phyloP scores from a whole-genome alignment of 768 basidiomycete species.

The Russula abietina region DNA sequence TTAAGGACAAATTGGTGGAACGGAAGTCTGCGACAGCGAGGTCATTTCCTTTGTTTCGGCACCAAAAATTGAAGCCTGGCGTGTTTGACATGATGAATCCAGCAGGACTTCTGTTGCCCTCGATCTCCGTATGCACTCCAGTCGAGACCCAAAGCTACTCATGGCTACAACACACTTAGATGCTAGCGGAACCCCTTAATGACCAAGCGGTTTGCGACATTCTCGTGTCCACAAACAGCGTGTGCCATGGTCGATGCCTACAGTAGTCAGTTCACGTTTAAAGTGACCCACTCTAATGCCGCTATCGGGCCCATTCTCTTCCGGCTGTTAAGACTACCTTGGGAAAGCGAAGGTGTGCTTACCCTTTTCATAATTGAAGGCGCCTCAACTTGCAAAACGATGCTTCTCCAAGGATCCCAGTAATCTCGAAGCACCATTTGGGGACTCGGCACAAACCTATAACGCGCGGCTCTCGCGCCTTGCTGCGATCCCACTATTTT shows the following conservation, averaged over 20 bases:
- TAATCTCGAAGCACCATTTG: not conserved
- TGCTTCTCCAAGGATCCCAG: conserved; percentile 3
- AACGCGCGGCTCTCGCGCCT: conserved; percentile 2
- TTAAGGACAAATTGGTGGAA: not conserved
- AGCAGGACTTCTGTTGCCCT: not conserved
- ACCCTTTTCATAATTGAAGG: conserved; percentile 1
- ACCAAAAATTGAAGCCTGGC: not conserved
- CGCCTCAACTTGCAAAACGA: not conserved
- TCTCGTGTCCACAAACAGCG: not conserved
- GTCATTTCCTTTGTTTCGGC: not conserved
- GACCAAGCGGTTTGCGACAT: not conserved
- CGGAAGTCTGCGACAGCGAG: not conserved
- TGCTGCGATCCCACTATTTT: not conserved
- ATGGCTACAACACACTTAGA: not conserved
- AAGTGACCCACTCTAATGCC: not conserved
- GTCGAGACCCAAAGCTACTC: not conserved
- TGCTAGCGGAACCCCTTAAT: not conserved
- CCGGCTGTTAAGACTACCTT: not conserved
- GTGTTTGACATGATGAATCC: not conserved
- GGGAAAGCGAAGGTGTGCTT: not conserved
- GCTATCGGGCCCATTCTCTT: not conserved
- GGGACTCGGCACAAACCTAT: not conserved
- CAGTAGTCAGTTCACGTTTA: not conserved
- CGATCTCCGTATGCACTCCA: not conserved
- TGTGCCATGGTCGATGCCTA: not conserved